Evolutionary conservation across 164 flowering plant genomes (phyloP).

Genomic region (Pachysandra terminalis): DNA sequence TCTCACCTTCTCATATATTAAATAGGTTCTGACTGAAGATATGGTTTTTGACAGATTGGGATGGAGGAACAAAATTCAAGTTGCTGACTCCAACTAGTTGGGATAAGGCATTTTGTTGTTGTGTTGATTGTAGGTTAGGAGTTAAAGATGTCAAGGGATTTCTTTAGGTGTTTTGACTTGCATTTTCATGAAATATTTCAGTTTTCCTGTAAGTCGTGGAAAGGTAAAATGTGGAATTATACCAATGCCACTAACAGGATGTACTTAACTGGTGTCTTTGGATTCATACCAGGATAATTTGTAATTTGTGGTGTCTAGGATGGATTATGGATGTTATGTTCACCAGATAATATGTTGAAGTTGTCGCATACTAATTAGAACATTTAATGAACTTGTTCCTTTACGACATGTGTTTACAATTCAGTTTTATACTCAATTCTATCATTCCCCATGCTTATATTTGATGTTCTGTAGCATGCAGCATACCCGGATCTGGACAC

Average conservation of each 20-base stretch:
- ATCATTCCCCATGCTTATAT: conserved; percentile 15
- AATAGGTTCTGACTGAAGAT: too few relatives aligned
- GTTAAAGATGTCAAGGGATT: too few relatives aligned
- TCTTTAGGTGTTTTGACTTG: too few relatives aligned
- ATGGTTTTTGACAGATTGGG: too few relatives aligned
- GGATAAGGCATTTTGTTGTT: too few relatives aligned
- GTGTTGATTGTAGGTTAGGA: too few relatives aligned
- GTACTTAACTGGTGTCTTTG: not conserved
- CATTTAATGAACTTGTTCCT: conserved; percentile 1
- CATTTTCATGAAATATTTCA: too few relatives aligned
- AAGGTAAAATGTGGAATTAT: not conserved
- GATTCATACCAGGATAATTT: not conserved
- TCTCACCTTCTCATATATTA: too few relatives aligned
- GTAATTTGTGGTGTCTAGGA: not conserved
- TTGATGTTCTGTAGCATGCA: conserved; percentile 66
- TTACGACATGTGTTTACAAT: not conserved
- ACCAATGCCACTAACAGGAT: not conserved
- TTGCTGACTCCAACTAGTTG: too few relatives aligned
- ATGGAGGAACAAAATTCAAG: too few relatives aligned
- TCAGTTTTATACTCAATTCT: not conserved
- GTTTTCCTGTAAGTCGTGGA: too few relatives aligned
- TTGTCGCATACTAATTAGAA: not conserved
- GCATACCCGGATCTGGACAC: conserved; percentile 78
- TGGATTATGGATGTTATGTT: not conserved
- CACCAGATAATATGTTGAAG: not conserved